These are phyloP conservation scores for Scutellaria galericulata DNA, from an alignment of 257 asterid genomes.

Conservation along the genomic window DNA sequence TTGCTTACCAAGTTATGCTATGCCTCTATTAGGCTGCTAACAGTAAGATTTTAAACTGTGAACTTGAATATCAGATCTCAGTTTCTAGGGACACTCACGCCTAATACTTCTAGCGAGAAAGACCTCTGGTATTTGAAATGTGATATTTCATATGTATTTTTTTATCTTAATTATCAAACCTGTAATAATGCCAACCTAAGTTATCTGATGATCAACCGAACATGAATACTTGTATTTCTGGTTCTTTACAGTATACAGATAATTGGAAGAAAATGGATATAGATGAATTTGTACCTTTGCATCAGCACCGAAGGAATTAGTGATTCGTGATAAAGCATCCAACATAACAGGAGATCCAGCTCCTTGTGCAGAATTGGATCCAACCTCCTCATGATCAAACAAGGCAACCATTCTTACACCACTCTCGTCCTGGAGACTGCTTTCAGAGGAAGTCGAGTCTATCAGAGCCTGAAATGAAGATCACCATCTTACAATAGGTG, in stretches of 20 bases:
- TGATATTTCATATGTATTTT: background rate
- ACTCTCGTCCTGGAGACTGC: slow-evolving; percentile 74
- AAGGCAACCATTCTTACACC: slow-evolving; percentile 94
- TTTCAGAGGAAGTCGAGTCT: slow-evolving; percentile 72
- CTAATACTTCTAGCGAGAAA: no score
- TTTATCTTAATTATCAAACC: slow-evolving; percentile 1
- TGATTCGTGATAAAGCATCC: slow-evolving; percentile 89
- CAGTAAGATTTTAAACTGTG: no score
- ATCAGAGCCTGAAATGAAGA: slow-evolving; percentile 78
- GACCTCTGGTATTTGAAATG: background rate
- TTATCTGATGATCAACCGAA: background rate
- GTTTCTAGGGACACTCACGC: no score
- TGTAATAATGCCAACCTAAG: background rate
- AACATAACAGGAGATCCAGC: slow-evolving; percentile 93
- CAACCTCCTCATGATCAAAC: slow-evolving; percentile 97
- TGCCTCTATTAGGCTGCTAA: background rate
- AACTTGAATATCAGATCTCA: no score
- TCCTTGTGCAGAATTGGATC: slow-evolving; percentile 97
- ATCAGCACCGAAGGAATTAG: slow-evolving; percentile 73
- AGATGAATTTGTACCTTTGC: slow-evolving; percentile 53
- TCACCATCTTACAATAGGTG: slow-evolving; percentile 10
- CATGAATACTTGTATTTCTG: background rate
- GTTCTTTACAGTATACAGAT: background rate
- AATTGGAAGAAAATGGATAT: background rate
- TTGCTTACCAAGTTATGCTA: no score